phyloP scores from a whole-genome alignment of 164 flowering plant species.

The Protea cynaroides region DNA sequence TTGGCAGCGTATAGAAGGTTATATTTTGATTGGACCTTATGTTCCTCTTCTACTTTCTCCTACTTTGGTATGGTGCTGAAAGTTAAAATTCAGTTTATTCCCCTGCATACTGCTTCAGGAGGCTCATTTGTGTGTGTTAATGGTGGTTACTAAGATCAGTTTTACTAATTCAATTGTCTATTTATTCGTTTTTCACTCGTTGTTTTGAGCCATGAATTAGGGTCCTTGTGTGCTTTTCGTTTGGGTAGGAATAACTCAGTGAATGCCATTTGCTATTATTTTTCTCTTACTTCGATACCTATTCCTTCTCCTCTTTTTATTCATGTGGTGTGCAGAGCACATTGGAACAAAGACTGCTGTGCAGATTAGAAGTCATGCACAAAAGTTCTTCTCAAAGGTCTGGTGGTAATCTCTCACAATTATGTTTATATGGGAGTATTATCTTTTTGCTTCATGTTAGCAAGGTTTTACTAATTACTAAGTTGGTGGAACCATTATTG shows the following conservation, averaged over 20 bases:
- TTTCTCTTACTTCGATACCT: slow-evolving; percentile 24
- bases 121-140: neutral
- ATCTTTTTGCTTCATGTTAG: neutral
- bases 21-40: slow-evolving; percentile 4
- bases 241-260: slow-evolving; percentile 8
- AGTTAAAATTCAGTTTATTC: neutral
- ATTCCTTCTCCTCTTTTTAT: slow-evolving; percentile 13
- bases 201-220: neutral
- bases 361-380: too few relatives aligned
- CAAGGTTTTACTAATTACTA: neutral
- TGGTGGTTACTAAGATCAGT: neutral
- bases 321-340: slow-evolving; percentile 62
- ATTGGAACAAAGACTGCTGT: slow-evolving; percentile 17
- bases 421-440: slow-evolving; percentile 3
- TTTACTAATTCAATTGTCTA: too few relatives aligned
- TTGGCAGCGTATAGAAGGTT: slow-evolving; percentile 98
- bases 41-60: neutral
- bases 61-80: neutral
- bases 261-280: slow-evolving; percentile 4
- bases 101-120: neutral
- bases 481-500: neutral
- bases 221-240: neutral
- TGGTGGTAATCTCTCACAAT: slow-evolving; percentile 2
- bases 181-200: neutral
- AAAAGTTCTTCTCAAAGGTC: too few relatives aligned